Conservation (phyloP, 2,329 filamentous ascomycete species). For the Pseudogymnoascus sp. region DNA sequence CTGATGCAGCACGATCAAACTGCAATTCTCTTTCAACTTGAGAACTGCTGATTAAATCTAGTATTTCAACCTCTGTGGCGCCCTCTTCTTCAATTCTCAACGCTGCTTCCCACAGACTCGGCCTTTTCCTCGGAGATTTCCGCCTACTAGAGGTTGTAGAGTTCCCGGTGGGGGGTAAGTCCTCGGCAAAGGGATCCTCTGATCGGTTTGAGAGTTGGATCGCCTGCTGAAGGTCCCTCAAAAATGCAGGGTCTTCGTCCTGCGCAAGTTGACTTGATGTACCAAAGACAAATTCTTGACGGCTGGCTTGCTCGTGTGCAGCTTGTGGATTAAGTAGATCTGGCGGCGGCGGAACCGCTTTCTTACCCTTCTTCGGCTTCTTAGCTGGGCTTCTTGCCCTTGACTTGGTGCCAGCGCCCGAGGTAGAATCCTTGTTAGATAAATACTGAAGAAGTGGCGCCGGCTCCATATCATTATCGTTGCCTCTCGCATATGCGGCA, state of each 20-base stretch:
- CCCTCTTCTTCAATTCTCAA: slow-evolving; percentile 59
- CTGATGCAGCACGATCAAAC: neutral
- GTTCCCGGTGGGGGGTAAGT: neutral
- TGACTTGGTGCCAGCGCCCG: slow-evolving; percentile 14
- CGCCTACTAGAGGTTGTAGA: neutral
- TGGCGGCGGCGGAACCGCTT: slow-evolving; percentile 32
- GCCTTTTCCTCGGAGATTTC: slow-evolving; percentile 13
- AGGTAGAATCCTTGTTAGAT: slow-evolving; percentile 13
- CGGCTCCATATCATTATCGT: slow-evolving; percentile 28
- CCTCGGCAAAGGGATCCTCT: slow-evolving; percentile 21
- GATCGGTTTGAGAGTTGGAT: slow-evolving; percentile 50
- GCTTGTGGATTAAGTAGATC: slow-evolving; percentile 60
- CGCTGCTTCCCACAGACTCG: slow-evolving; percentile 62
- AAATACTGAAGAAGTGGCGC: slow-evolving; percentile 44
- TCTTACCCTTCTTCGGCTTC: slow-evolving; percentile 31
- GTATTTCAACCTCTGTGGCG: slow-evolving; percentile 53
- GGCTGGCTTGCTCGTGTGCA: slow-evolving; percentile 56
- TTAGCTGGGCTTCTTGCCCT: slow-evolving; percentile 22
- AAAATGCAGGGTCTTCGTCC: slow-evolving; percentile 61
- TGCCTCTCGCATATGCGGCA: slow-evolving; percentile 51
- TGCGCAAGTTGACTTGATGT: slow-evolving; percentile 75
- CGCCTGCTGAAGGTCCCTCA: slow-evolving; percentile 55
- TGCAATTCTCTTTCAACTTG: slow-evolving; percentile 1
- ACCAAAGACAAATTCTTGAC: slow-evolving; percentile 75
- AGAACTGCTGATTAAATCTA: slow-evolving; percentile 45